phyloP scores from a whole-genome alignment of 805 yeast genomes.

The Danielia oregonensis region DNA sequence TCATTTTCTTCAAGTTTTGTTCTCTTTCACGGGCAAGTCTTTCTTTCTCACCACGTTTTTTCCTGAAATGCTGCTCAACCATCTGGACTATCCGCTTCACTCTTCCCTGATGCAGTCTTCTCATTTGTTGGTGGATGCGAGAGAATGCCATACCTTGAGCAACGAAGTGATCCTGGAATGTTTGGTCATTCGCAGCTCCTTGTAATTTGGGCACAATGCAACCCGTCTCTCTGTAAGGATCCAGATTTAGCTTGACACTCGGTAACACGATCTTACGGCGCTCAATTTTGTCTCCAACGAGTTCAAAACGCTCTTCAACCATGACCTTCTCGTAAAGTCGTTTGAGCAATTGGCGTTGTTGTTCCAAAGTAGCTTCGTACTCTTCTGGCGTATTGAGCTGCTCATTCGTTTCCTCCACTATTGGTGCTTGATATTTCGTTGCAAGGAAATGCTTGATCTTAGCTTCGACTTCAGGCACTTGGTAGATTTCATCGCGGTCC shows the following conservation, averaged over 20 bases:
- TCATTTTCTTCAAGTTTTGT: constrained; percentile 61
- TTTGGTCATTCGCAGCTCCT: constrained; percentile 36
- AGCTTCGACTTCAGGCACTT: constrained; percentile 25
- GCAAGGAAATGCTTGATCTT: constrained; percentile 26
- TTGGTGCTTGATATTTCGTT: constrained; percentile 29
- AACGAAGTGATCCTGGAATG: constrained; percentile 70
- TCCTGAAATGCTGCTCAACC: constrained; percentile 83
- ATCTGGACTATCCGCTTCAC: constrained; percentile 72
- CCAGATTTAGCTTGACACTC: constrained; percentile 39
- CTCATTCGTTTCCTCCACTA: constrained; percentile 37
- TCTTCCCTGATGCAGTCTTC: constrained; percentile 60
- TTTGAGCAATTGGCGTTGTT: constrained; percentile 48
- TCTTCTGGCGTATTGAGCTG: constrained; percentile 46
- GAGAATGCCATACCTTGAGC: constrained; percentile 74
- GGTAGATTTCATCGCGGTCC: constrained; percentile 8
- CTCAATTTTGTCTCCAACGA: constrained; percentile 47
- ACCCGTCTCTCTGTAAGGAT: constrained; percentile 45
- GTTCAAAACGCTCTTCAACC: constrained; percentile 35
- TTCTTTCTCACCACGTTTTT: constrained; percentile 85
- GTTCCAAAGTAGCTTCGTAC: constrained; percentile 50
- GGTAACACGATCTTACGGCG: constrained; percentile 44
- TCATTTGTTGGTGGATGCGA: constrained; percentile 61
- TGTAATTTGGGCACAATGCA: constrained; percentile 41
- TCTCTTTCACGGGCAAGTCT: constrained; percentile 73
- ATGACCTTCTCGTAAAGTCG: constrained; percentile 41